A percentile compares a stretch with the other conserved stretches of the same genome.
phyloP scores from a whole-genome alignment of 768 basidiomycete genomes.

The Hysterangium stoloniferum region DNA sequence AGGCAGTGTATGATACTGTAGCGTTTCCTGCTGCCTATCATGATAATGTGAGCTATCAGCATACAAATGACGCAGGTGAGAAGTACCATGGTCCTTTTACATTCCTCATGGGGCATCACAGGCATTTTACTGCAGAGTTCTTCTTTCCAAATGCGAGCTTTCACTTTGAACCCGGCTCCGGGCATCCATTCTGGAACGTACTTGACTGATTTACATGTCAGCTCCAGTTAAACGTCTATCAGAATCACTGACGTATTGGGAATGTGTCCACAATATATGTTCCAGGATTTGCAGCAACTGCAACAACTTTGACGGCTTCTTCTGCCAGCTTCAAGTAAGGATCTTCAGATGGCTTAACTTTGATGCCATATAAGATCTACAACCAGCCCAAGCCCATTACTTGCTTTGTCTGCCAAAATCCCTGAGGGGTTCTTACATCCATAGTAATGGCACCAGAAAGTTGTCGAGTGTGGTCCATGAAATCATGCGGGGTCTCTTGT shows the following conservation, averaged over 20 bases:
- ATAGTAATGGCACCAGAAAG: too few relatives aligned
- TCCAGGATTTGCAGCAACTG: constrained; percentile 42
- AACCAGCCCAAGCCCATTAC: too few relatives aligned
- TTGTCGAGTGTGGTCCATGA: too few relatives aligned
- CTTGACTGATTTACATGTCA: constrained; percentile 31
- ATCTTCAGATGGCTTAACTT: constrained; percentile 29
- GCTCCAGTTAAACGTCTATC: constrained; percentile 17
- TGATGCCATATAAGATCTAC: constrained; percentile 45
- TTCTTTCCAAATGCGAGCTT: constrained; percentile 41
- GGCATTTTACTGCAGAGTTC: constrained; percentile 40
- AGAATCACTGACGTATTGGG: constrained; percentile 29
- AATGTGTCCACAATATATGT: constrained; percentile 46
- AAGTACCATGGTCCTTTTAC: constrained; percentile 30
- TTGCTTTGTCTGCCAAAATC: too few relatives aligned
- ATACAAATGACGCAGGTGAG: too few relatives aligned
- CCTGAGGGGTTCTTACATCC: too few relatives aligned
- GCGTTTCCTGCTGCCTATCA: constrained; percentile 5
- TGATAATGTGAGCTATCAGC: too few relatives aligned
- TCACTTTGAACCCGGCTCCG: constrained; percentile 42
- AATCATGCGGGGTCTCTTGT: too few relatives aligned
- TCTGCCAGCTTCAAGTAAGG: constrained; percentile 45
- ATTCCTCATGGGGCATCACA: constrained; percentile 35
- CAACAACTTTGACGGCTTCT: constrained; percentile 43
- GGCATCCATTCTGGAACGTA: constrained; percentile 46
- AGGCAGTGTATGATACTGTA: not conserved